These are phyloP conservation scores for Litsea cubeba DNA, from an alignment of 164 flowering plant genomes.

Conservation along the genomic window DNA sequence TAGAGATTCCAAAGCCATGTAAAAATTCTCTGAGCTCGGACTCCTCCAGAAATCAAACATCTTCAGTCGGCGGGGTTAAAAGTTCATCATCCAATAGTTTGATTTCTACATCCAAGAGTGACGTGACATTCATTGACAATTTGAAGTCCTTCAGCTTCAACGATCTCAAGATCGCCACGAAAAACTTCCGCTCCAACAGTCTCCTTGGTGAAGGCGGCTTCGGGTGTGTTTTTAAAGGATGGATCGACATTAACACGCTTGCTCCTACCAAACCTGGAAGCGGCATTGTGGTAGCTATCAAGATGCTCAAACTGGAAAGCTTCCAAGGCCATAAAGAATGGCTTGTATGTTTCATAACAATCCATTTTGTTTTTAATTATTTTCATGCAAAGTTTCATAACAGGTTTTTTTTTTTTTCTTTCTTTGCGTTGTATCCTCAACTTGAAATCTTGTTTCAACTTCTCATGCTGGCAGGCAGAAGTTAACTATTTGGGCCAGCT, in stretches of 20 bases:
- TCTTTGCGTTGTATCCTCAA: not conserved
- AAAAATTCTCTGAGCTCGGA: constrained; percentile 13
- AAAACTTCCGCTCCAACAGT: constrained; percentile 60
- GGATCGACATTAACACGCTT: constrained; percentile 39
- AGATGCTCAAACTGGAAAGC: constrained; percentile 64
- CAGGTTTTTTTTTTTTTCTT: not conserved
- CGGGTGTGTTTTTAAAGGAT: constrained; percentile 84
- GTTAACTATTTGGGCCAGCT: constrained; percentile 19
- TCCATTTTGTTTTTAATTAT: not conserved
- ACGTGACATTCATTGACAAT: constrained; percentile 20
- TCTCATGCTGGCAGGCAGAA: constrained; percentile 26
- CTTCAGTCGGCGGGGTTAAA: constrained; percentile 5
- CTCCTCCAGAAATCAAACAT: constrained; percentile 13
- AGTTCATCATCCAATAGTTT: not conserved
- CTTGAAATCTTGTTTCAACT: not conserved
- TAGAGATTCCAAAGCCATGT: constrained; percentile 21
- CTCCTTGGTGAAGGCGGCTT: constrained; percentile 91
- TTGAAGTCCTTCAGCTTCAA: constrained; percentile 56
- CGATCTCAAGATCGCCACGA: constrained; percentile 71
- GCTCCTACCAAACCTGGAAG: constrained; percentile 33
- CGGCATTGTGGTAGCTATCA: constrained; percentile 69
- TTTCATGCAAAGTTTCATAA: not conserved
- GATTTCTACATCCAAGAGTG: constrained; percentile 17
- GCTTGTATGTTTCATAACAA: constrained; percentile 49
- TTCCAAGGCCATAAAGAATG: constrained; percentile 90